Conservation (phyloP, 108 stramenopile genomes). For the Cyclostephanos invisitatus region DNA sequence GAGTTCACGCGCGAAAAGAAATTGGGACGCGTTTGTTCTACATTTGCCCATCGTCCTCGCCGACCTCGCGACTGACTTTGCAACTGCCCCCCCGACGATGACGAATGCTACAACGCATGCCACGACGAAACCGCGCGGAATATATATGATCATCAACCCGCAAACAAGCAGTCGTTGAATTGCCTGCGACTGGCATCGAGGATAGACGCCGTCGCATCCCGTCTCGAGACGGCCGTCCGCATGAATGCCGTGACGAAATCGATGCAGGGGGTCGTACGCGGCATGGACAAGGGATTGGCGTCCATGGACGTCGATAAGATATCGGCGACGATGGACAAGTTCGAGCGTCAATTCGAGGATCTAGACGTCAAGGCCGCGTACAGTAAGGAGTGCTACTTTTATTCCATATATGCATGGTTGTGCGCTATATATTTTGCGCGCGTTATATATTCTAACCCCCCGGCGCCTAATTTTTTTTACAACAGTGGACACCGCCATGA, state of each 20-base stretch:
- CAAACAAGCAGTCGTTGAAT: slow-evolving; percentile 72
- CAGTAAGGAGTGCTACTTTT: slow-evolving; percentile 20
- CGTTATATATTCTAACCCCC: no score
- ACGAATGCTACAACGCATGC: no score
- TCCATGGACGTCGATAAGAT: slow-evolving; percentile 96
- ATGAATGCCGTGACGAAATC: slow-evolving; percentile 91
- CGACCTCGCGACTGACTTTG: neutral
- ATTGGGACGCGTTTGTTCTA: no score
- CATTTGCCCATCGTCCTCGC: neutral
- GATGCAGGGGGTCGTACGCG: slow-evolving; percentile 92
- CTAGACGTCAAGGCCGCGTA: slow-evolving; percentile 95
- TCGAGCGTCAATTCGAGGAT: slow-evolving; percentile 99
- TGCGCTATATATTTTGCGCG: no score
- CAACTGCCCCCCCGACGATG: neutral
- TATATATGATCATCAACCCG: no score
- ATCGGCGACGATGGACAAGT: slow-evolving; percentile 90
- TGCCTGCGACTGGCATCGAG: slow-evolving; percentile 89
- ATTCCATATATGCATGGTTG: no score
- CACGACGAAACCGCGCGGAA: no score
- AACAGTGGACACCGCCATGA: slow-evolving; percentile 92
- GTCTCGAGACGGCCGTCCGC: slow-evolving; percentile 96
- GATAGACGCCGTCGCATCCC: slow-evolving; percentile 94
- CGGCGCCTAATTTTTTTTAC: no score
- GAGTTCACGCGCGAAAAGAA: neutral
- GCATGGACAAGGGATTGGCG: slow-evolving; percentile 91